phyloP scores from a whole-genome alignment of 768 basidiomycete species.

The Mycena pura region DNA sequence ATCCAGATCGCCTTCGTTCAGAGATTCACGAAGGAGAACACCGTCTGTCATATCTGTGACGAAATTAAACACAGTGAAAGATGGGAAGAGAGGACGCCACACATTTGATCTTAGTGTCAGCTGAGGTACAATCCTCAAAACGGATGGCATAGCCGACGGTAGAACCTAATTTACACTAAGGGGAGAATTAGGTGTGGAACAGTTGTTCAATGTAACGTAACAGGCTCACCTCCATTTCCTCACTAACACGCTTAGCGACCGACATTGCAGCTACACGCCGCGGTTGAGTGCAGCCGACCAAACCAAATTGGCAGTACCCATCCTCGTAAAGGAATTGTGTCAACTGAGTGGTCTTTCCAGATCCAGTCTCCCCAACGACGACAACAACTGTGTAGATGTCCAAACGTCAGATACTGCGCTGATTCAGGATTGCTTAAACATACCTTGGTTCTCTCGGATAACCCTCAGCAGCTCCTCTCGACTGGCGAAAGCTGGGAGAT shows the following conservation, averaged over 20 bases:
- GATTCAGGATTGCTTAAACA: slow-evolving; percentile 13
- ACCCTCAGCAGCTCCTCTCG: slow-evolving; percentile 89
- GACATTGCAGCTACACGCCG: slow-evolving; percentile 99
- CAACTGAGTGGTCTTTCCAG: slow-evolving; percentile 97
- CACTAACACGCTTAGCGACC: slow-evolving; percentile 99
- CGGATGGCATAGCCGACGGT: slow-evolving; percentile 98
- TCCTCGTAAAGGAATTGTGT: slow-evolving; percentile 97
- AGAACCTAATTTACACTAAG: slow-evolving; percentile 84
- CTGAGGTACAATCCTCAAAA: slow-evolving; percentile 96
- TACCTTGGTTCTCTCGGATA: slow-evolving; percentile 95
- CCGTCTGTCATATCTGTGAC: slow-evolving; percentile 95
- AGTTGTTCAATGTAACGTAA: not conserved
- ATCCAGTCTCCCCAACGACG: slow-evolving; percentile 99
- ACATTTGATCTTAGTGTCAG: slow-evolving; percentile 98
- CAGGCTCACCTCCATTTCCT: slow-evolving; percentile 91
- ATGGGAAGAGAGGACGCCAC: slow-evolving; percentile 30
- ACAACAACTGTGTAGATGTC: slow-evolving; percentile 69
- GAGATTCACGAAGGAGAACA: slow-evolving; percentile 94
- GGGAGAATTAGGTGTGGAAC: slow-evolving; percentile 7
- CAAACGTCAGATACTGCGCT: not conserved
- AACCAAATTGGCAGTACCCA: slow-evolving; percentile 87
- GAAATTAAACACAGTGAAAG: not conserved
- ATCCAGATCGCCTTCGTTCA: slow-evolving; percentile 98
- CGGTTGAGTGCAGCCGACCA: slow-evolving; percentile 97
- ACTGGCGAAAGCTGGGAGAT: slow-evolving; percentile 96